These are phyloP conservation scores for Discostella stelligeroides DNA, from an alignment of 108 stramenopile genomes.

Conservation along the genomic window DNA sequence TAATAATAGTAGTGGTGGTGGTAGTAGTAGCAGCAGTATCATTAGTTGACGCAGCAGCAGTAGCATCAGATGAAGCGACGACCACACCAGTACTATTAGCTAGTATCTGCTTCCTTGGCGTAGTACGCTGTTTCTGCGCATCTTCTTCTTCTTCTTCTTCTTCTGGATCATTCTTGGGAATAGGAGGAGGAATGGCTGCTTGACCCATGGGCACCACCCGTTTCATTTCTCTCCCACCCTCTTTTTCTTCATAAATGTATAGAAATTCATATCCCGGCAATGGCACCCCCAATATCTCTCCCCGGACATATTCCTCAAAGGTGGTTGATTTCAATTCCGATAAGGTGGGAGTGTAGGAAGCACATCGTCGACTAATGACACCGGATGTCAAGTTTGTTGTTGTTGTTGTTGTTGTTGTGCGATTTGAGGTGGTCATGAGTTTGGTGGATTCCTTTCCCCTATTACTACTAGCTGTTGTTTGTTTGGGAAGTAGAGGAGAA, in stretches of 20 bases:
- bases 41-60: neutral
- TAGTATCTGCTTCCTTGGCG: too few species aligned
- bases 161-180: too few species aligned
- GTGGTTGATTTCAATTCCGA: slow-evolving; percentile 59
- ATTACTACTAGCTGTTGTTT: too few species aligned
- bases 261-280: slow-evolving; percentile 52
- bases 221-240: slow-evolving; percentile 28
- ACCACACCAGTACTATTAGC: too few species aligned
- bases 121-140: too few species aligned
- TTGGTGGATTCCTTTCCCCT: too few species aligned
- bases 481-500: too few species aligned
- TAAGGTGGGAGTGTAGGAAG: slow-evolving; percentile 62
- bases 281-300: slow-evolving; percentile 60
- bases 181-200: too few species aligned
- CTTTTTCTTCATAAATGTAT: slow-evolving; percentile 39
- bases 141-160: slow-evolving; percentile 16
- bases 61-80: neutral
- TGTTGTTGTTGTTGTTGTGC: too few species aligned
- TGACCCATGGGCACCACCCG: slow-evolving; percentile 23
- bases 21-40: neutral
- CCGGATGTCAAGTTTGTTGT: too few species aligned
- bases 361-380: slow-evolving; percentile 25
- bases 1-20: neutral
- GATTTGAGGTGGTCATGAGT: neutral
- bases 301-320: slow-evolving; percentile 80